Conservation (phyloP, 768 basidiomycete genomes). For the Suillus occidentalis region DNA sequence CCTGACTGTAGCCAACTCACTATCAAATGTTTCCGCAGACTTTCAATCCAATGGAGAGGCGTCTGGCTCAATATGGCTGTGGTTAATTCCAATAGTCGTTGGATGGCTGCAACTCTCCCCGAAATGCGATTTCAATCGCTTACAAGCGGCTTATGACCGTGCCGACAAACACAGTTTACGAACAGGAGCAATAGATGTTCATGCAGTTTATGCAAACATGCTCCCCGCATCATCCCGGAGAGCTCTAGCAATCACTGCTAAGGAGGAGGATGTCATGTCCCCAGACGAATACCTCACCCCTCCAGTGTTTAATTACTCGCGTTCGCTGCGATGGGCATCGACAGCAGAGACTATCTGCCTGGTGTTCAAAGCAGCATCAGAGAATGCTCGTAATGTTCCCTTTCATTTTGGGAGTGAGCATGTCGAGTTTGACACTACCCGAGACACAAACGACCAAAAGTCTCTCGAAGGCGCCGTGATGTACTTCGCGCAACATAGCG, state of each 20-base stretch:
- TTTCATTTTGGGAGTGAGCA: background rate
- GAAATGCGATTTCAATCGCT: background rate
- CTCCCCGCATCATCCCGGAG: background rate
- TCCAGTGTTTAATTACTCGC: background rate
- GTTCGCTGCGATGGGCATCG: background rate
- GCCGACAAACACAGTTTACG: background rate
- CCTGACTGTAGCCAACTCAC: background rate
- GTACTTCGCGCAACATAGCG: background rate
- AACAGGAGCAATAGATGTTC: background rate
- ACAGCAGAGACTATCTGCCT: background rate
- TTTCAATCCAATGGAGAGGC: background rate
- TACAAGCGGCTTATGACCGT: background rate
- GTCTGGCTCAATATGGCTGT: background rate
- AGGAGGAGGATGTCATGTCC: background rate
- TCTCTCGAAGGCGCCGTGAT: background rate
- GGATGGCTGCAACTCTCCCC: background rate
- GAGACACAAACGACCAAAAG: background rate
- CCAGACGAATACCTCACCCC: background rate
- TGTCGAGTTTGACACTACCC: background rate
- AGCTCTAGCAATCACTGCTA: background rate
- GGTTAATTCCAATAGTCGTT: background rate
- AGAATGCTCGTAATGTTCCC: background rate
- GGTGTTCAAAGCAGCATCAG: background rate
- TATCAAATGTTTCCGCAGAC: background rate
- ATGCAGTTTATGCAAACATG: rapidly evolving